A percentile compares a stretch with the other conserved stretches of the same genome.
phyloP scores from a whole-genome alignment of 306 rosid species.

The Malus sylvestris region DNA sequence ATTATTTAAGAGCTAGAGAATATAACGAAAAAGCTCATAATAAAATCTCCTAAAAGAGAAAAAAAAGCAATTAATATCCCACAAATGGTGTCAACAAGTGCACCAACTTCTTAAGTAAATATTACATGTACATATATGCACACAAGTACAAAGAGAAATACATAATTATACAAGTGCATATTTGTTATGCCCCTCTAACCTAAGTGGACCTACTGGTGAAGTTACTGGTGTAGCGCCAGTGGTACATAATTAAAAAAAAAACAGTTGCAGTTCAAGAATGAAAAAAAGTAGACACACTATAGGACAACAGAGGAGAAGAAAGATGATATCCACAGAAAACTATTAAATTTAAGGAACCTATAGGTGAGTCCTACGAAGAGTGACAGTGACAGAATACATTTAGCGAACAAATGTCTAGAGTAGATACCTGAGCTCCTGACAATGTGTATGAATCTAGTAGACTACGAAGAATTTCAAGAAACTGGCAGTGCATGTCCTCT shows the following conservation, averaged over 20 bases:
- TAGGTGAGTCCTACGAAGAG: not conserved
- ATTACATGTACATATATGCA: not conserved
- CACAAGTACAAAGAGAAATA: not conserved
- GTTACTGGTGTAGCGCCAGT: not conserved
- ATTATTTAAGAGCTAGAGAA: not conserved
- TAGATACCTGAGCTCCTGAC: conserved; percentile 80
- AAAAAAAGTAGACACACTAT: not conserved
- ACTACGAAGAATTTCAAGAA: conserved; percentile 94
- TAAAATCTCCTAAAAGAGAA: not conserved
- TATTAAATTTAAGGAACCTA: not conserved
- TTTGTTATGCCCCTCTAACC: not conserved
- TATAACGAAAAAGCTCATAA: not conserved
- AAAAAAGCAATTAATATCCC: not conserved
- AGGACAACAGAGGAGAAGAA: not conserved
- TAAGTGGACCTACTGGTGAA: not conserved
- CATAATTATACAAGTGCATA: not conserved
- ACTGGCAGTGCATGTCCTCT: conserved; percentile 94
- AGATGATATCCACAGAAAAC: not conserved
- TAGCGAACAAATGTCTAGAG: not conserved
- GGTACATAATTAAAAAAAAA: not conserved
- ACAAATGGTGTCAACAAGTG: not conserved
- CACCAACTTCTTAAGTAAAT: not conserved
- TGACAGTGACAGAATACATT: not conserved
- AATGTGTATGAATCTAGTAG: conserved; percentile 74
- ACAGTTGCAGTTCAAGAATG: not conserved